phyloP scores from a whole-genome alignment of 305 asterid species.

The Ajuga reptans region DNA sequence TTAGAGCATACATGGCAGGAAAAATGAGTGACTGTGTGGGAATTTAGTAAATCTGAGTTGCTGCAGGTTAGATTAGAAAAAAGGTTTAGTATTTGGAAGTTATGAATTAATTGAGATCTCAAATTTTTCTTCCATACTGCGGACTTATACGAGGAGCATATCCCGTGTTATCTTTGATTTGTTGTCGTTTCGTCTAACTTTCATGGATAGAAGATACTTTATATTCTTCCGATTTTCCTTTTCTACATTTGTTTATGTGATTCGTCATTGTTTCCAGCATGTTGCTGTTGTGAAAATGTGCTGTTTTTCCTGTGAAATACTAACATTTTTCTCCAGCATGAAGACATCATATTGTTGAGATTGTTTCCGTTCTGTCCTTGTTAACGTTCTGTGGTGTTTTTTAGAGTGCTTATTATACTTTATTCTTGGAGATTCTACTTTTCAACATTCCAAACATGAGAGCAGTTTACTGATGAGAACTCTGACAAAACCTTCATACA shows the following conservation, averaged over 20 bases:
- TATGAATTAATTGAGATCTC: not conserved
- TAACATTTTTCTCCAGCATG: not conserved
- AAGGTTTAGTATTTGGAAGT: not conserved
- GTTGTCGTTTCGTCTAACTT: not conserved
- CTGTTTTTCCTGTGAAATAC: no score
- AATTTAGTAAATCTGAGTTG: not conserved
- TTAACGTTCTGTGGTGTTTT: not conserved
- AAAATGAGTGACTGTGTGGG: not conserved
- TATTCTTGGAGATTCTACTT: not conserved
- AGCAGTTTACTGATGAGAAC: conserved; percentile 16
- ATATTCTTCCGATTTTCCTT: no score
- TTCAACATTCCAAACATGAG: not conserved
- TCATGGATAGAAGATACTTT: no score
- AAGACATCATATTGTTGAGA: not conserved
- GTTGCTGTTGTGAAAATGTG: no score
- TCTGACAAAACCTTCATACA: conserved; percentile 41
- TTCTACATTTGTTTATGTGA: no score
- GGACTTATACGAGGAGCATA: conserved; percentile 3
- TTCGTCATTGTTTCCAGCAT: no score
- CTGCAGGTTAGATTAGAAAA: not conserved
- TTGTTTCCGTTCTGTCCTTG: not conserved
- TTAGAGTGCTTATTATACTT: conserved; percentile 7
- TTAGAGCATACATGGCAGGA: no score
- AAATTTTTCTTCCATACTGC: not conserved
- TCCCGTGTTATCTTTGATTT: not conserved